Conservation (phyloP, 306 rosid species). For the Rosa persica region DNA sequence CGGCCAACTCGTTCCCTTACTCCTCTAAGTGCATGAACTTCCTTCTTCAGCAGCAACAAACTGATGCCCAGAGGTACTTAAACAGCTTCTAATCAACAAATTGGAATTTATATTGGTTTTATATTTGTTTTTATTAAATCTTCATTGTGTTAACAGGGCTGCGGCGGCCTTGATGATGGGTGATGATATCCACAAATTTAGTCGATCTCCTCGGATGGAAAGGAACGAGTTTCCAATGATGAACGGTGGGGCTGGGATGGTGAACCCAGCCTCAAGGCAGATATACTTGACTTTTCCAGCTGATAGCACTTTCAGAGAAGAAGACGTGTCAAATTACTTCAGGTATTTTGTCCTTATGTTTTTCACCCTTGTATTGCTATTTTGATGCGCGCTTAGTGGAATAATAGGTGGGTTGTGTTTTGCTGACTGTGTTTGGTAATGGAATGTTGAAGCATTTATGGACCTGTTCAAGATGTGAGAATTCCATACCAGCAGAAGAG, state of each 20-base stretch:
- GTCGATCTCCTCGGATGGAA: conserved; percentile 61
- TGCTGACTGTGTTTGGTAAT: conserved; percentile 12
- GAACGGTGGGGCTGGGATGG: conserved; percentile 59
- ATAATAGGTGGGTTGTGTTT: background rate
- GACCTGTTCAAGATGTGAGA: conserved; percentile 99
- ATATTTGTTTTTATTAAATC: background rate
- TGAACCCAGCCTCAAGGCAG: conserved; percentile 91
- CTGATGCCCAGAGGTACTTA: conserved; percentile 71
- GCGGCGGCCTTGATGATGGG: conserved; percentile 86
- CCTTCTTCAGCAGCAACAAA: conserved; percentile 76
- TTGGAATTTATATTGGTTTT: background rate
- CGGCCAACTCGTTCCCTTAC: conserved; percentile 65
- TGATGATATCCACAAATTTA: conserved; percentile 78
- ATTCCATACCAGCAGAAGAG: conserved; percentile 98
- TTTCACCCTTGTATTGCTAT: background rate
- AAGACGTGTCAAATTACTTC: conserved; percentile 94
- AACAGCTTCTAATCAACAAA: background rate
- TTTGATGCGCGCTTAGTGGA: background rate
- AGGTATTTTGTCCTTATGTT: conserved; percentile 43
- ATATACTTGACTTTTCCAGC: conserved; percentile 98
- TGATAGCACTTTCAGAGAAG: conserved; percentile 94
- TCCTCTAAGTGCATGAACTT: conserved; percentile 75
- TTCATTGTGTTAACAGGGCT: conserved; percentile 43
- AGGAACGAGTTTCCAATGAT: conserved; percentile 64
- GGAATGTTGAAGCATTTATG: conserved; percentile 59